Evolutionary conservation across 345 rosid species (phyloP), one percentile per base, ranked within the genome.

Genomic region (Turritis glabra): DNA sequence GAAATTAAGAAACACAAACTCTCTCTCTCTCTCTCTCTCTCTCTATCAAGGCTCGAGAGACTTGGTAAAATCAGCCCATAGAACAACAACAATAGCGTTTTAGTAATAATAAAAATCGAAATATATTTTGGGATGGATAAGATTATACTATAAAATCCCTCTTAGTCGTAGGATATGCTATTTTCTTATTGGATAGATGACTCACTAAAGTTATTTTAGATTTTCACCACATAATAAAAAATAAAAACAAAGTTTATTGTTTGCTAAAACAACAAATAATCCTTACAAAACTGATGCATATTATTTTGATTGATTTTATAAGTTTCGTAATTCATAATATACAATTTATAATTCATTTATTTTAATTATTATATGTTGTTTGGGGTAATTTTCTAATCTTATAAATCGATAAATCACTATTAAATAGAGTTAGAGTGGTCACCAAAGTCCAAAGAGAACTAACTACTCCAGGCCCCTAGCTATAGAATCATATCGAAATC

Each of bases 31-130:
- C 33, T 30, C 6, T 30, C 33, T n/a, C n/a, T n/a, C n/a, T n/a
- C n/a, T n/a, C n/a, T 29, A 29, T 29, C 2, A 68, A 56, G 55
- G 41, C 37, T 73, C 22, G 38, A 21, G 55, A 50, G 55, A 71
- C 77, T 64, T 73, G 57, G 77, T 64, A 64, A 73, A 64, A 64
- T 54, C 72, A 74, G 54, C 77, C 70, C 62, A 60, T 33, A 19
- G 5, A 26, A 58, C 47, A 12, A n/a, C n/a, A n/a, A n/a, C 41
- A 33, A 25, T 35, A 12, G 46, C 46, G 17, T 43, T 19, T 58
- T 13, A 21, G 10, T 13, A 1, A n/a, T n/a, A n/a, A n/a, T n/a
- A n/a, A n/a, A 35, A 10, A 61, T 62, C 17, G 2, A 71, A 25
- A 71, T 48, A 35, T n/a, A 35, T 18, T 54, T 40, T 40, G 15